Conservation (phyloP, 31 red algal species). For the Bonnemaisonia californica region DNA sequence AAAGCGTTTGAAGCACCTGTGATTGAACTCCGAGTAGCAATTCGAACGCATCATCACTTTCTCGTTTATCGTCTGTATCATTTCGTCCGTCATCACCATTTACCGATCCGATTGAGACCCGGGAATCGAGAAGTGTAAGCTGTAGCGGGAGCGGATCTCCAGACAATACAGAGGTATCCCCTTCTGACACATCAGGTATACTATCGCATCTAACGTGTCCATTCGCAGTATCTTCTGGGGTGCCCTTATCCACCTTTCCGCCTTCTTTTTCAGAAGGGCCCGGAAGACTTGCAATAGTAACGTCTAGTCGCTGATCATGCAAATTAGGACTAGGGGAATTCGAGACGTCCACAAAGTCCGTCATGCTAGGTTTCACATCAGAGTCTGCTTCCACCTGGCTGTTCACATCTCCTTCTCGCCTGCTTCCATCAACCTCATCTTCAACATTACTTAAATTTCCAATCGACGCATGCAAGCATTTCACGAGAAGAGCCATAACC, state of each 20-base stretch:
- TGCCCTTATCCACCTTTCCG: neutral
- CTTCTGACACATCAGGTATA: neutral
- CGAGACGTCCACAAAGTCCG: neutral
- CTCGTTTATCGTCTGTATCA: neutral
- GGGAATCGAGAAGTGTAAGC: neutral
- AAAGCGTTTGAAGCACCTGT: slow-evolving; percentile 57
- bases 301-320: neutral
- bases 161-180: neutral
- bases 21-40: slow-evolving; percentile 39
- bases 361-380: neutral
- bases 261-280: neutral
- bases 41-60: neutral
- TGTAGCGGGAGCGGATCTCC: neutral
- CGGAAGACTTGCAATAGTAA: neutral
- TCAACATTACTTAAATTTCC: neutral
- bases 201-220: too few relatives aligned
- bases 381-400: neutral
- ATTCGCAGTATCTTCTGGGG: neutral
- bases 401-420: neutral
- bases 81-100: too few relatives aligned
- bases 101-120: neutral
- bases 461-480: slow-evolving; percentile 22
- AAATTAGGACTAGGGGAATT: neutral
- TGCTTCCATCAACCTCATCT: neutral
- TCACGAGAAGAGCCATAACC: slow-evolving; percentile 49